A percentile compares a stretch with the other conserved stretches of the same genome.
Conservation (phyloP, 108 stramenopile genomes). For the Ochromonas danica region DNA sequence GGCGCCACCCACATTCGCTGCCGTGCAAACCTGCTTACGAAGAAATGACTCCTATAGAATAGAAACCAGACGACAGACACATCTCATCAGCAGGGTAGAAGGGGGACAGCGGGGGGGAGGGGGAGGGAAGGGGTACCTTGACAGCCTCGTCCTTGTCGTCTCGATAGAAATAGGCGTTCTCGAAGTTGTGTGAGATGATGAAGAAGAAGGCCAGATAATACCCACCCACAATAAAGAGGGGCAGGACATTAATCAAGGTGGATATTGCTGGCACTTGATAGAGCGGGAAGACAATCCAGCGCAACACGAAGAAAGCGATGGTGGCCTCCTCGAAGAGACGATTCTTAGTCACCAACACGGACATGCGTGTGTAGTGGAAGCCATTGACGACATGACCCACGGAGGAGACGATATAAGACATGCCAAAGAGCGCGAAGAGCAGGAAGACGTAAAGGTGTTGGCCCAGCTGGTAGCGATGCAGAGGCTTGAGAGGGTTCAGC, state of each 20-base stretch:
- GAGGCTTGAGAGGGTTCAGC: constrained; percentile 19
- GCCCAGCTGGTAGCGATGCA: neutral
- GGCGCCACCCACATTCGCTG: constrained; percentile 79
- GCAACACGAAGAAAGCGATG: neutral
- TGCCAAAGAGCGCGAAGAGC: constrained; percentile 10
- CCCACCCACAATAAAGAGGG: constrained; percentile 34
- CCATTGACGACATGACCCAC: neutral
- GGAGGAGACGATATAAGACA: neutral
- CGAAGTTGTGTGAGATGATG: constrained; percentile 89
- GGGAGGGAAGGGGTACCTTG: neutral
- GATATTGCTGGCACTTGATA: neutral
- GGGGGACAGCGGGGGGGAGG: neutral
- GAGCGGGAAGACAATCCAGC: constrained; percentile 32
- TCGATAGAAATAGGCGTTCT: constrained; percentile 53
- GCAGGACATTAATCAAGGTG: constrained; percentile 23
- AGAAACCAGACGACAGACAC: constrained; percentile 59
- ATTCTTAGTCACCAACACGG: neutral
- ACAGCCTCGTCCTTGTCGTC: neutral
- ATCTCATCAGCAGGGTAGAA: constrained; percentile 12
- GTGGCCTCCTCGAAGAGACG: neutral
- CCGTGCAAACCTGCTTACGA: constrained; percentile 81
- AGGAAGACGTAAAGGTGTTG: constrained; percentile 40
- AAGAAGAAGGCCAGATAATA: constrained; percentile 69
- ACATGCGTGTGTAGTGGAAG: constrained; percentile 24
- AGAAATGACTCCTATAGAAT: constrained; percentile 78